These are phyloP conservation scores for Taphrina sp. DNA, from an alignment of 1,139 yeast species.

Conservation along the genomic window DNA sequence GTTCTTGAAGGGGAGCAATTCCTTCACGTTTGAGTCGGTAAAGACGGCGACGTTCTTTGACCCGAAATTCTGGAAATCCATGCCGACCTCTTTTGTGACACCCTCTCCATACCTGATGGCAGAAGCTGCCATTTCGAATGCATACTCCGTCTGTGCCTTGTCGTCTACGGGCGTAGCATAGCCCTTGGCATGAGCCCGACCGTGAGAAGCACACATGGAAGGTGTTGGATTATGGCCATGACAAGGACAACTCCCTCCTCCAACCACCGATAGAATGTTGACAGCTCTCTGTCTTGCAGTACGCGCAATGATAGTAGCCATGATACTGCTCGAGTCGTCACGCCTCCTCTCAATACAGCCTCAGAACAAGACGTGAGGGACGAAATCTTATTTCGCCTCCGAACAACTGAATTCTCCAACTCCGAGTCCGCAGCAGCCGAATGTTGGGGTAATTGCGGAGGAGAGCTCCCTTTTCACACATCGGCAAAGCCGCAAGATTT, in stretches of 20 bases:
- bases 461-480: too few species aligned
- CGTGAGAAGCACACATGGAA: slow-evolving; percentile 30
- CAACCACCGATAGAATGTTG: slow-evolving; percentile 27
- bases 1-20: slow-evolving; percentile 43
- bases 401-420: too few species aligned
- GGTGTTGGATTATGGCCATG: slow-evolving; percentile 26
- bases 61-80: slow-evolving; percentile 46
- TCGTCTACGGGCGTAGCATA: slow-evolving; percentile 32
- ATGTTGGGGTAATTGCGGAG: too few species aligned
- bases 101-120: slow-evolving; percentile 48
- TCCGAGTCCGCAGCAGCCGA: too few species aligned
- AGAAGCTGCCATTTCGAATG: slow-evolving; percentile 49
- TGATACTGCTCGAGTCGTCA: too few species aligned
- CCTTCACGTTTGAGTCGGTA: slow-evolving; percentile 43
- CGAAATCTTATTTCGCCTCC: too few species aligned
- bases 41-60: slow-evolving; percentile 44
- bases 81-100: slow-evolving; percentile 47
- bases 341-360: too few species aligned
- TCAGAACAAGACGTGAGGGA: too few species aligned
- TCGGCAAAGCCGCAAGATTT: too few species aligned
- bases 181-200: slow-evolving; percentile 27
- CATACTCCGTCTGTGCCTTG: slow-evolving; percentile 37
- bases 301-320: slow-evolving; percentile 29
- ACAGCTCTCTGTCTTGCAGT: slow-evolving; percentile 26
- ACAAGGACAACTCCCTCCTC: slow-evolving; percentile 29